Evolutionary conservation across 805 yeast species (phyloP), one percentile per base, ranked within the genome.

Genomic region (Clavispora carvajalis): DNA sequence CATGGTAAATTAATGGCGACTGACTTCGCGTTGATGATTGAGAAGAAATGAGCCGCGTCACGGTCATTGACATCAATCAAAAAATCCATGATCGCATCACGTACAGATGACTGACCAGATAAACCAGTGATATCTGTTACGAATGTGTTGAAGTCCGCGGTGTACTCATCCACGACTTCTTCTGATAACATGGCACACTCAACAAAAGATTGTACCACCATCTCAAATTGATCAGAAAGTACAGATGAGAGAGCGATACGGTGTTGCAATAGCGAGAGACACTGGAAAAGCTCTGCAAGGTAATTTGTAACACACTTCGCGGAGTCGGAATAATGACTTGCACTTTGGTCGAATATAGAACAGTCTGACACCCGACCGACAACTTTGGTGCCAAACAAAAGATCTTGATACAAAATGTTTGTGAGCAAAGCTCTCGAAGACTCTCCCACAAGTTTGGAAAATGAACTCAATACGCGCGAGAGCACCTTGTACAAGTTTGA

Each of bases 111-210:
- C 1, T 48, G 33, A 0, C 80, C 63, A 0, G 81, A 63, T 23
- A 89, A 69, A 1, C 88, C 96, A 2, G 86, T 71, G 41, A 85
- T 89, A 25, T 78, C 82, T 2, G 89, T 76, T 5, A 87, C 85
- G 57, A 78, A 88, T 3, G 59, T 61, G 53, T 89, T 87, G 53
- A 79, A 74, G 54, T 89, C 90, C 2, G 63, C 67, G 3, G 60
- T 57, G 71, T 82, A 85, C 4, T 71, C 73, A 25, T 68, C 73
- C 22, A 64, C 58, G 0, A 65, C 59, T 5, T 66, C 71, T 1
- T 52, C 43, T 2, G 82, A 70, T 10, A 81, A 51, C 9, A 59
- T 52, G 5, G 79, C 58, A 7, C 75, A 57, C 3, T 50, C 48
- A 1, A 69, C 47, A 5, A 79, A 48, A n/a, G 65, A 41, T 7